Evolutionary conservation across 139 green algal genomes (phyloP), one percentile per base, ranked within the genome.

Genomic region (Coccomyxa sp.): DNA sequence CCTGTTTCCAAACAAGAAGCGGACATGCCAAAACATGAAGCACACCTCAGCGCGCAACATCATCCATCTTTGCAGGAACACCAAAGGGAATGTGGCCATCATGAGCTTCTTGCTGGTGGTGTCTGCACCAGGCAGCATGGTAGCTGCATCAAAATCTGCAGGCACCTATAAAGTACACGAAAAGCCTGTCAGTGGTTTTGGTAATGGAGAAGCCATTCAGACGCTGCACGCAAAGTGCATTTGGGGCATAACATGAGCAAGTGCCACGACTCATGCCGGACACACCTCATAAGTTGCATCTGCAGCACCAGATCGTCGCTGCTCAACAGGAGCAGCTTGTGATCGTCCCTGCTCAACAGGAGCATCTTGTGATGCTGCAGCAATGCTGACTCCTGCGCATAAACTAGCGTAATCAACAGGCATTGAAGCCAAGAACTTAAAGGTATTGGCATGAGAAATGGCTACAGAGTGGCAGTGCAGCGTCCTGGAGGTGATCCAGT

Each of bases 31-130:
- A 23, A 4, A 23, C 23, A 27, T 74, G 66, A 23, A 74, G 28
- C 59, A 21, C 51, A 77, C 79, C 79, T 77, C 11, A 30, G 31
- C 30, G 0, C 79, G 60, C 60, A 82, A 31, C 28, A 14, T 28
- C 28, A 82, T 60, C 60, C 60, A 82, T 27, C 79, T 60, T 30
- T 66, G 63, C 60, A 82, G 30, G 79, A 82, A 82, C 11, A 57
- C 79, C 30, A 75, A 66, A 21, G 79, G 79, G 16, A 60, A 17
- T 13, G 79, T 77, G 79, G 12, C 60, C 10, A 32, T 31, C 0
- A 30, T 30, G 13, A 21, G 30, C 60, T 45, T 13, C 38, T 45
- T 67, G 79, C 30, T 31, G 51, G 23, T 57, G 4, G 60, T 13
- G 27, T 74, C 79, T 30, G 21, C 27, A 25, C n/a, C 79, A 51